Evolutionary conservation across 163 green algal genomes (phyloP).

Genomic region (Coccomyxa subellipsoidea): DNA sequence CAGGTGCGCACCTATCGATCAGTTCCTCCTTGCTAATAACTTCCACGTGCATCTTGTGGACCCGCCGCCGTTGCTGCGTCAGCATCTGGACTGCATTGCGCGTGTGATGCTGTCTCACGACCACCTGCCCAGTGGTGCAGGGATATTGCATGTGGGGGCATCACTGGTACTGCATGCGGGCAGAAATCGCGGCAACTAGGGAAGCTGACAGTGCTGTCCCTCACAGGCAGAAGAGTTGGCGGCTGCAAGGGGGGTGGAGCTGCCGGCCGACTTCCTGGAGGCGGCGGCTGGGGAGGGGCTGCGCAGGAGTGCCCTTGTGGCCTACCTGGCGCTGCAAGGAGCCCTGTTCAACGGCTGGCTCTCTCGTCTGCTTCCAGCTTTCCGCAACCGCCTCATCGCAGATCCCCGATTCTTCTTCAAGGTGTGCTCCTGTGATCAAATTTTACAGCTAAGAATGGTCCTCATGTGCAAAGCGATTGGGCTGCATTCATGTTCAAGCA

Average conservation of each 20-base stretch:
- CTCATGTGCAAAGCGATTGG: too few species aligned
- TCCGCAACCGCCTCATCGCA: conserved; percentile 81
- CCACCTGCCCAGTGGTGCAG: too few species aligned
- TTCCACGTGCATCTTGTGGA: too few species aligned
- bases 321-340: conserved; percentile 30
- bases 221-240: conserved; percentile 22
- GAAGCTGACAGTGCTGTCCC: background rate
- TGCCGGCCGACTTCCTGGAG: conserved; percentile 68
- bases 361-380: conserved; percentile 44
- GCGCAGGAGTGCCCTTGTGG: conserved; percentile 30
- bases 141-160: too few species aligned
- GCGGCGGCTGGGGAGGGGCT: conserved; percentile 45
- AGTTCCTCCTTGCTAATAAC: too few species aligned
- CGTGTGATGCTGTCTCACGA: too few species aligned
- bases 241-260: conserved; percentile 50
- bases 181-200: too few species aligned
- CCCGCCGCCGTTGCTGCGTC: too few species aligned
- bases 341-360: background rate
- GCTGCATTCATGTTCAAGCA: too few species aligned
- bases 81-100: too few species aligned
- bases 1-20: background rate
- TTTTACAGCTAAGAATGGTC: too few species aligned
- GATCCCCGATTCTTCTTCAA: conserved; percentile 90
- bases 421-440: conserved; percentile 27
- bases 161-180: too few species aligned